Evolutionary conservation across 2,329 filamentous ascomycete genomes (phyloP).

Genomic region (Colletotrichum eleusines): DNA sequence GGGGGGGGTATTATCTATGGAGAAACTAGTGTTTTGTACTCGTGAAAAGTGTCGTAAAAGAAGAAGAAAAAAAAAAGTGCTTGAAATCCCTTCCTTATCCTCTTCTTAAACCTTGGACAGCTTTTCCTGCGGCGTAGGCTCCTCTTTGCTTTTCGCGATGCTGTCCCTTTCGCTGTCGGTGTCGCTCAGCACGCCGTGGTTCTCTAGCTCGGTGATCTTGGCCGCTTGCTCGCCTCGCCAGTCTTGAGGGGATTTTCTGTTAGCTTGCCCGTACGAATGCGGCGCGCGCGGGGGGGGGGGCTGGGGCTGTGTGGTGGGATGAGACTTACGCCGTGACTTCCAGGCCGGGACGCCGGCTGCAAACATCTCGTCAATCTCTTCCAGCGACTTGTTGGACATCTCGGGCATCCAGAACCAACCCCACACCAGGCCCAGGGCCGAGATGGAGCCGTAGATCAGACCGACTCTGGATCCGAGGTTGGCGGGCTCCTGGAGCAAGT

Average conservation of each 20-base stretch:
- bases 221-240: slow-evolving; percentile 33
- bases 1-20: slow-evolving; percentile 13
- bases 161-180: slow-evolving; percentile 23
- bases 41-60: slow-evolving; percentile 3
- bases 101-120: slow-evolving; percentile 4
- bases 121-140: slow-evolving; percentile 4
- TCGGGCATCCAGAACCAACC: slow-evolving; percentile 37
- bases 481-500: slow-evolving; percentile 34
- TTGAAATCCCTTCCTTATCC: neutral
- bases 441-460: slow-evolving; percentile 37
- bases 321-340: slow-evolving; percentile 36
- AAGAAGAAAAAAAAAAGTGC: too few species aligned
- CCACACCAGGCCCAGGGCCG: slow-evolving; percentile 28
- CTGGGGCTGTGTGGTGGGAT: neutral
- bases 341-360: slow-evolving; percentile 34
- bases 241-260: slow-evolving; percentile 10
- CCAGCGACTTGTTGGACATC: slow-evolving; percentile 34
- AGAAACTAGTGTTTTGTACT: neutral
- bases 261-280: neutral
- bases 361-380: slow-evolving; percentile 39
- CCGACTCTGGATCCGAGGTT: slow-evolving; percentile 35
- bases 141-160: slow-evolving; percentile 16
- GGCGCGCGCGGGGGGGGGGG: too few species aligned
- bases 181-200: slow-evolving; percentile 19
- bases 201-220: slow-evolving; percentile 31